Base-by-base conservation (phyloP, 371 early-diverging fungal genomes). In the Circinella umbellata region DNA sequence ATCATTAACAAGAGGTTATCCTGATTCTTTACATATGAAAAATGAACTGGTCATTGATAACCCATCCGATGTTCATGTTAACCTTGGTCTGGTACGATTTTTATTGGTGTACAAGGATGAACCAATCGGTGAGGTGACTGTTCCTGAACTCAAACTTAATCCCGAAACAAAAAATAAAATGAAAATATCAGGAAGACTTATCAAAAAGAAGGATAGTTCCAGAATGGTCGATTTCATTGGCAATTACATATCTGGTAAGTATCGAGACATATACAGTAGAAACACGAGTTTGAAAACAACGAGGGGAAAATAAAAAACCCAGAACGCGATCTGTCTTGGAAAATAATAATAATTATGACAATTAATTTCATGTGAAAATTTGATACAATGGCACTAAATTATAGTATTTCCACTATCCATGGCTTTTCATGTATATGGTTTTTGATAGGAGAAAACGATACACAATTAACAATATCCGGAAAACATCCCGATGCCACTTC, bases 11-110 rank as follows among this genome's bases (percentile, higher is more conserved):
- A 54, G 67, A 53, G 85, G 85, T 27, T 66, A 69, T 66, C 64
- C 67, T 10, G 79, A 81, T 20, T 78, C 79, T 0, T 54, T 85
- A 8, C 69, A 74, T 48, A 69, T 76, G 7, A 17, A 48, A 14
- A 72, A 78, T 5, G 65, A 51, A 1, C 37, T 85, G 34, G 57
- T 64, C 11, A 79, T 85, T 2, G 69, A 62, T 34, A 85, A 77
- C 37, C 85, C 85, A 4, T 79, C 85, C 18, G 79, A 82, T 67
- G 75, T 80, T 3, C 39, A 72, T 37, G 73, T 82, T 11, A 75
- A 80, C 34, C 67, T 85, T 13, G 85, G 85, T 4, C 59, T 64
- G 53, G 63, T 82, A 13, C 74, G 72, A 18, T 67, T 79, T 64
- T 46, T 67, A 9, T 15, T 82, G 14, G 53, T 77, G 13, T 82